Evolutionary conservation across 129 eudicot genomes (phyloP), one percentile per base, ranked within the genome.

Genomic region (Helianthus tuberosus): DNA sequence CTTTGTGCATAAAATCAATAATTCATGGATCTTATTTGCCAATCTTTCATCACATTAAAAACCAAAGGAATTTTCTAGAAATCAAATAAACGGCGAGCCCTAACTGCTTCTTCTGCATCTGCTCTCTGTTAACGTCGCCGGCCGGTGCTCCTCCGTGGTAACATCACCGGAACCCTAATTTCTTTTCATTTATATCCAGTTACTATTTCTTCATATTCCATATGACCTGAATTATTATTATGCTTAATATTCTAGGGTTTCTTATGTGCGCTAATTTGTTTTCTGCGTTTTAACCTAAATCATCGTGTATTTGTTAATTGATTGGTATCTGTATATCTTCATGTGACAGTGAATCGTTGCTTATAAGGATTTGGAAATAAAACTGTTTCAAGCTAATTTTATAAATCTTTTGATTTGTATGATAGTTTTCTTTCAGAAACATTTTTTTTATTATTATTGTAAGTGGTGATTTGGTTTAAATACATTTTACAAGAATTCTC

Each of bases 191-290:
- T 11, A 23, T 67, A 46, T 50, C 7, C 6, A 25, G 72, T 46
- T 13, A 46, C 3, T 55, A 57, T 9, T 39, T 3, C 13, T 72
- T 60, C 59, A 9, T 43, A 23, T 58, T 44, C 3, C 43, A 8
- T 25, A 13, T 55, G 3, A 11, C 60, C 29, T 44, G 44, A 60
- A 59, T 44, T 44, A 27, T 13, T 58, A 44, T 13, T 58, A 44
- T 72, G 32, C 50, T 62, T 73, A 51, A n/a, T 29, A 15, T 61
- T 69, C 50, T 46, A 48, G 69, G 77, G 77, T 11, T 72, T 61
- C 23, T 73, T 61, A 48, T 48, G 70, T 73, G 36, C 47, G 57
- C 14, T 15, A 73, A 73, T 47, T 11, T 62, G 61, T 61, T n/a
- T 12, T 32, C 8, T 60, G 23, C n/a, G 69, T 61, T 59, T 16